Conservation (phyloP, 2,329 filamentous ascomycete genomes). For the Pestalotiopsis sp. region DNA sequence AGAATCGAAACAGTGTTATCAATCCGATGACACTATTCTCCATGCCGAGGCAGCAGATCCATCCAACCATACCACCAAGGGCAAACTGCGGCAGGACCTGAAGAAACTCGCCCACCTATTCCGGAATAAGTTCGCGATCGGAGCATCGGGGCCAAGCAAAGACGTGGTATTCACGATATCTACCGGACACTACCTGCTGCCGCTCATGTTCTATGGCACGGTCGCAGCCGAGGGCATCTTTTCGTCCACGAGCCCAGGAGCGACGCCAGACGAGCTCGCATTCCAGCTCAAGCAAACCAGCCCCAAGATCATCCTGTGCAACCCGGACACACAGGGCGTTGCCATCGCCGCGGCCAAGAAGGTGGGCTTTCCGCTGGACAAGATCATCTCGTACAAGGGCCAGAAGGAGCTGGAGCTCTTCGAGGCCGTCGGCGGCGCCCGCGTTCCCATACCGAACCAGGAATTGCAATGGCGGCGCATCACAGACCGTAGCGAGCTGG, state of each 20-base stretch:
- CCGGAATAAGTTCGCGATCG: slow-evolving; percentile 35
- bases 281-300: slow-evolving; percentile 41
- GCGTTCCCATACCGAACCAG: slow-evolving; percentile 35
- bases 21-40: slow-evolving; percentile 51
- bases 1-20: slow-evolving; percentile 38
- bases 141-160: slow-evolving; percentile 20
- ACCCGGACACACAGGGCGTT: slow-evolving; percentile 47
- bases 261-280: slow-evolving; percentile 26
- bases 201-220: slow-evolving; percentile 26
- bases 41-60: slow-evolving; percentile 62
- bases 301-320: slow-evolving; percentile 45
- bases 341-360: slow-evolving; percentile 51
- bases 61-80: slow-evolving; percentile 54
- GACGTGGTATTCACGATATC: slow-evolving; percentile 28
- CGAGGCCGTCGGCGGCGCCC: slow-evolving; percentile 31
- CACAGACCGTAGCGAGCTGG: slow-evolving; percentile 49
- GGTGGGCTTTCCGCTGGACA: slow-evolving; percentile 42
- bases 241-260: slow-evolving; percentile 24
- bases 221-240: slow-evolving; percentile 27
- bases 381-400: slow-evolving; percentile 55
- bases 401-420: slow-evolving; percentile 27
- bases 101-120: slow-evolving; percentile 58
- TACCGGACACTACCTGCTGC: slow-evolving; percentile 27
- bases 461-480: slow-evolving; percentile 56
- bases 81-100: slow-evolving; percentile 48